Evolutionary conservation across 2,329 filamentous ascomycete species (phyloP), one percentile per base, ranked within the genome.

Genomic region (Hymenoscyphus occultus): DNA sequence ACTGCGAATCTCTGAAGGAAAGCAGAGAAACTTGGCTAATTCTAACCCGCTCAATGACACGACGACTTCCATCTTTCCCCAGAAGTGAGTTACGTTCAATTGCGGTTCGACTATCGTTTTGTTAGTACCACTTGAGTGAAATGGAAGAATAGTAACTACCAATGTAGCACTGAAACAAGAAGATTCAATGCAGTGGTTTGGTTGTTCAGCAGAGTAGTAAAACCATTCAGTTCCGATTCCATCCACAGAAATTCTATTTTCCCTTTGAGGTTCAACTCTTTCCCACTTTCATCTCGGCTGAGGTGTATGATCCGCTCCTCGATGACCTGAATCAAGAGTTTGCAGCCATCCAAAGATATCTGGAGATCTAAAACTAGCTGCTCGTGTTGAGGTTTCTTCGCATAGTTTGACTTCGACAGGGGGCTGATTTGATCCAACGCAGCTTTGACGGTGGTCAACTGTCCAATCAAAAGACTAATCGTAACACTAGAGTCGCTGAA

Each of bases 121-220:
- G 10, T 64, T 13, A 64, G 58, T 31, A n/a, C 16, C 13, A 14
- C 10, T 51, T 2, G 28, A 6, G 14, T 12, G 16, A 57, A 32
- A 39, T 39, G 10, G n/a, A 60, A 31, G 19, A 31, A 32, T 13
- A 22, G 7, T 12, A 19, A 60, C 63, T 31, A 65, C 63, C 59
- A 62, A 10, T 61, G 32, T 35, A 65, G 59, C 2, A 40, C 63
- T n/a, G 54, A 59, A 32, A 65, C 51, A 19, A 65, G 63, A 54
- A 65, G 63, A 56, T 65, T 65, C 5, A 65, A 39, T 6, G 63
- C 63, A 56, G 61, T 65, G 1, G 58, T 54, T 54, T 65, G 63
- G 19, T 65, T 61, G 22, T 59, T 65, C 39, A 62, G 39, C 9
- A 51, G 51, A 58, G 51, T 65, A 12, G 59, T 51, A 13, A 65